Evolutionary conservation across 2,329 filamentous ascomycete genomes (phyloP).

Genomic region (Neopestalotiopsis sp.): DNA sequence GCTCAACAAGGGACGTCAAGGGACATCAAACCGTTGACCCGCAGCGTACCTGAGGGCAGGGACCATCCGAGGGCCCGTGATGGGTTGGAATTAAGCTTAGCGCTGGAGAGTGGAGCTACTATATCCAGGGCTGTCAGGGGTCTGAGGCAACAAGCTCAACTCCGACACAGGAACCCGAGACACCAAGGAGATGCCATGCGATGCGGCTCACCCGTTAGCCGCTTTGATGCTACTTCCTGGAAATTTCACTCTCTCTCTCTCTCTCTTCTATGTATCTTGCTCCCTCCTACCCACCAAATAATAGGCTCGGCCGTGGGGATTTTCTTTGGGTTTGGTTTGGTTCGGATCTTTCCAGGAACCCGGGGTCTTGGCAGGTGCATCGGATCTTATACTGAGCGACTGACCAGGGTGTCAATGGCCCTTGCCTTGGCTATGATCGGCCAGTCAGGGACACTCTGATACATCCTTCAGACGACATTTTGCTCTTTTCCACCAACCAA

Average conservation of each 20-base stretch:
- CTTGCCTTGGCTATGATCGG: not conserved
- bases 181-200: not conserved
- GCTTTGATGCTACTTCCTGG: not conserved
- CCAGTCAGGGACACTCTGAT: conserved; percentile 4
- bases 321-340: not conserved
- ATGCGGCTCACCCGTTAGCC: conserved; percentile 11
- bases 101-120: not conserved
- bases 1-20: not conserved
- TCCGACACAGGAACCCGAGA: conserved; percentile 14
- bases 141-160: conserved; percentile 13
- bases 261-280: no score
- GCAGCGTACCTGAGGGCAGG: not conserved
- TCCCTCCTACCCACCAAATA: not conserved
- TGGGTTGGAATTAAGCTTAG: conserved; percentile 10
- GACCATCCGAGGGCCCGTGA: not conserved
- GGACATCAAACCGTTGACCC: conserved; percentile 5
- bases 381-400: not conserved
- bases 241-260: not conserved
- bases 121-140: conserved; percentile 2
- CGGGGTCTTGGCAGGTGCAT: conserved; percentile 2
- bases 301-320: not conserved
- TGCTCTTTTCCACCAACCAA: conserved; percentile 11
- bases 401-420: not conserved
- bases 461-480: conserved; percentile 10
- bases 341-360: not conserved